A percentile compares a stretch with the other conserved stretches of the same genome.
phyloP scores from a whole-genome alignment of 352 stramenopile genomes.

The Peronospora belbahrii region DNA sequence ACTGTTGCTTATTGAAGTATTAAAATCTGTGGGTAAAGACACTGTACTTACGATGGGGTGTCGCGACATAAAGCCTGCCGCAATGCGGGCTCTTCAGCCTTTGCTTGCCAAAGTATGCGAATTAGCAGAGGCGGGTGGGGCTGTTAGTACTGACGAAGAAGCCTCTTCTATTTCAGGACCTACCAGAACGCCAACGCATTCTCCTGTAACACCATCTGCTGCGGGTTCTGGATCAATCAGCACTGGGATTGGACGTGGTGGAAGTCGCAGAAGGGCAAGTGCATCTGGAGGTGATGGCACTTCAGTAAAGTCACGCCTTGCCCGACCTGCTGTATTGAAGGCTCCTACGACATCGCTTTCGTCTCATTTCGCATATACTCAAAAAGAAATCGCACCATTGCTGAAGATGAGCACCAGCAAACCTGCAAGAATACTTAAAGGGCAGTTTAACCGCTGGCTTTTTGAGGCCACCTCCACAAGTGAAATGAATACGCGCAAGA shows the following conservation, averaged over 20 bases:
- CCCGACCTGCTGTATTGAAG: conserved; percentile 30
- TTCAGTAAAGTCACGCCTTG: conserved; percentile 27
- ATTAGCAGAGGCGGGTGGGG: conserved; percentile 24
- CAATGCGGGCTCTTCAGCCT: conserved; percentile 83
- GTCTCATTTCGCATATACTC: conserved; percentile 31
- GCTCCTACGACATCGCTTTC: conserved; percentile 14
- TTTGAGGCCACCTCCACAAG: conserved; percentile 63
- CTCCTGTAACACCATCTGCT: conserved; percentile 9
- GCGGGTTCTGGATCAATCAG: conserved; percentile 3
- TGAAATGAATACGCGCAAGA: conserved; percentile 64
- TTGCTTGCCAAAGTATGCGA: conserved; percentile 72
- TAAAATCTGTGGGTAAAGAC: conserved; percentile 77
- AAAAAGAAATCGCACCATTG: conserved; percentile 34
- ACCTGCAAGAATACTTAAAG: conserved; percentile 43
- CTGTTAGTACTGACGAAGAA: conserved; percentile 1
- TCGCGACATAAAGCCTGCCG: conserved; percentile 75
- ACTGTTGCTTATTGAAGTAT: conserved; percentile 64
- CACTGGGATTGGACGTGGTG: conserved; percentile 13
- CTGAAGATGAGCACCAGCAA: conserved; percentile 69
- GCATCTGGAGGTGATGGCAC: conserved; percentile 14
- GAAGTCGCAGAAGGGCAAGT: conserved; percentile 20
- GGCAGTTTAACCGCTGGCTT: conserved; percentile 78
- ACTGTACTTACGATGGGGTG: conserved; percentile 60
- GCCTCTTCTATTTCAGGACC: neutral
- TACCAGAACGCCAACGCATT: neutral